A percentile compares a stretch with the other conserved stretches of the same genome.
Evolutionary conservation across 1,139 yeast genomes (phyloP).

Genomic region (Candida albicans): DNA sequence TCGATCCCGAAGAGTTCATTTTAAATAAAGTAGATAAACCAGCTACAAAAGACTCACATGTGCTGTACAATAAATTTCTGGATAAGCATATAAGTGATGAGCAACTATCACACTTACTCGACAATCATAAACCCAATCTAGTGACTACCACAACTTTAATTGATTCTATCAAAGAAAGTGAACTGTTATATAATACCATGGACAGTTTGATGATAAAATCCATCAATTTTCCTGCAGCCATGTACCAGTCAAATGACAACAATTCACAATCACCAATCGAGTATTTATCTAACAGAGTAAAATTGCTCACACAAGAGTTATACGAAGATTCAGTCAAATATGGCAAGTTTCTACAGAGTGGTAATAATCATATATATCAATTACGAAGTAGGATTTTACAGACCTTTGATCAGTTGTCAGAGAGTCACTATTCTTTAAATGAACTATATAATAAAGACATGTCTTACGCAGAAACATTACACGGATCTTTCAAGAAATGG

Average conservation of each 20-base stretch:
- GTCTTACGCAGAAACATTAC: slow-evolving; percentile 27
- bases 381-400: slow-evolving; percentile 29
- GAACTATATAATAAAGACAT: slow-evolving; percentile 50
- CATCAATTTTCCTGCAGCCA: slow-evolving; percentile 6
- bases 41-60: neutral
- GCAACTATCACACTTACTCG: neutral
- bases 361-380: slow-evolving; percentile 31
- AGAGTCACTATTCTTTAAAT: slow-evolving; percentile 45
- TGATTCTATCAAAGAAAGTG: slow-evolving; percentile 7
- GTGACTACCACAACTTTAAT: slow-evolving; percentile 2
- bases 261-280: slow-evolving; percentile 14
- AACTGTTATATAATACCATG: slow-evolving; percentile 3
- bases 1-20: slow-evolving; percentile 24
- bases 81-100: neutral
- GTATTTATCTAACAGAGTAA: slow-evolving; percentile 14
- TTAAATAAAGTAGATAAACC: slow-evolving; percentile 5
- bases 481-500: slow-evolving; percentile 45
- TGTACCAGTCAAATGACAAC: neutral
- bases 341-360: slow-evolving; percentile 23
- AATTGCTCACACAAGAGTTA: slow-evolving; percentile 8
- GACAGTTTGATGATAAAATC: slow-evolving; percentile 6
- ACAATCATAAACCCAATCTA: slow-evolving; percentile 1
- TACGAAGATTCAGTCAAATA: slow-evolving; percentile 10
- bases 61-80: neutral
- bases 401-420: slow-evolving; percentile 38